A percentile compares a stretch with the other conserved stretches of the same genome.
These are phyloP conservation scores for Sclerotinia subarctica DNA, from an alignment of 2,329 filamentous ascomycete genomes.

Conservation along the genomic window DNA sequence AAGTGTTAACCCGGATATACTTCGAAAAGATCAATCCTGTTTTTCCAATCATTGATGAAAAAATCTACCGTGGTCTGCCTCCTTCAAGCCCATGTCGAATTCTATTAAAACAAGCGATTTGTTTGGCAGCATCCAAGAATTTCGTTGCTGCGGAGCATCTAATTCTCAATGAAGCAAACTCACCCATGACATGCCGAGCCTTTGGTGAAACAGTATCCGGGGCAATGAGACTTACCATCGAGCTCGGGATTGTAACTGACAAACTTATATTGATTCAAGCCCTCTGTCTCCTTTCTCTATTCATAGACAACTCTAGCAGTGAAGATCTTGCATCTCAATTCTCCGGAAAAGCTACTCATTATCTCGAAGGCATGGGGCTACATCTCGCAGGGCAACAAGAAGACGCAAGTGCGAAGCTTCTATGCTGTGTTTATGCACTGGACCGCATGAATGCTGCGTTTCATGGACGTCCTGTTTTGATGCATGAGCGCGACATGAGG, in stretches of 20 bases:
- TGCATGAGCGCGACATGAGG: conserved; percentile 59
- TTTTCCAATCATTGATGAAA: conserved; percentile 35
- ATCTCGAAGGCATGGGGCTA: conserved; percentile 54
- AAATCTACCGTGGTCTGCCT: conserved; percentile 38
- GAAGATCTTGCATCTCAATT: conserved; percentile 54
- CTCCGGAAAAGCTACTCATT: conserved; percentile 53
- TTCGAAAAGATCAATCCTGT: conserved; percentile 36
- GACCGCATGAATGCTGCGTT: conserved; percentile 58
- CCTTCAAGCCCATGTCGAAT: conserved; percentile 41
- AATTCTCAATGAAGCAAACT: conserved; percentile 21
- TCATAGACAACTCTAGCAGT: conserved; percentile 55
- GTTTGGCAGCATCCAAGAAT: conserved; percentile 53
- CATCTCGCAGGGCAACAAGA: conserved; percentile 46
- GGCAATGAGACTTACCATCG: conserved; percentile 40
- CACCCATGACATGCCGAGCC: conserved; percentile 24
- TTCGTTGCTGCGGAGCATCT: conserved; percentile 46
- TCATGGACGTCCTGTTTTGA: conserved; percentile 57
- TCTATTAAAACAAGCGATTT: conserved; percentile 51
- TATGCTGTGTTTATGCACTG: conserved; percentile 59
- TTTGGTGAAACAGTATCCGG: conserved; percentile 31
- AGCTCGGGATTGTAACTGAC: conserved; percentile 53
- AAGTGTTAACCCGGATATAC: conserved; percentile 44
- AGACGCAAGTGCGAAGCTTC: conserved; percentile 43
- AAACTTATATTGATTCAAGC: conserved; percentile 55
- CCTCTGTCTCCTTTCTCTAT: conserved; percentile 54